These are phyloP conservation scores for Bullera alba DNA, from an alignment of 768 basidiomycete genomes.

Conservation along the genomic window DNA sequence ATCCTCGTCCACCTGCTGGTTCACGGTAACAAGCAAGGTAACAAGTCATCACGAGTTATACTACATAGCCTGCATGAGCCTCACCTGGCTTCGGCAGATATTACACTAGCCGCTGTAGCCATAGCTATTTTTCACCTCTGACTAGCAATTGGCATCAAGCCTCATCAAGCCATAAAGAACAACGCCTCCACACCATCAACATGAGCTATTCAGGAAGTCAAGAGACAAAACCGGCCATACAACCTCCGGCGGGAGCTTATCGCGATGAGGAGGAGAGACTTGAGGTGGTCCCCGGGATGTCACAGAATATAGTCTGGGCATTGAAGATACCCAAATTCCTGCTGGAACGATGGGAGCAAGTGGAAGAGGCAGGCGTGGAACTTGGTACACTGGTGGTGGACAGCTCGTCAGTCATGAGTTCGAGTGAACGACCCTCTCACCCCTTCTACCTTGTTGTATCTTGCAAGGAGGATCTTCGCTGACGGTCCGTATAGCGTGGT, in stretches of 20 bases:
- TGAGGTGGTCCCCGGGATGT: conserved; percentile 1
- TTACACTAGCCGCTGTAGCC: no score
- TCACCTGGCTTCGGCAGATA: no score
- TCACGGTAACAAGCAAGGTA: no score
- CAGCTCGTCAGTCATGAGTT: conserved; percentile 36
- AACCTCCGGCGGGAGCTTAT: no score
- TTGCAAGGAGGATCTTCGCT: neutral
- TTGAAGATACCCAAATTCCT: conserved; percentile 70
- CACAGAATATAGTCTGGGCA: conserved; percentile 27
- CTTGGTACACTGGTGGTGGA: conserved; percentile 83
- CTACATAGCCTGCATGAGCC: no score
- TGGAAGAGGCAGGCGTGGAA: conserved; percentile 66
- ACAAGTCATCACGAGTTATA: no score
- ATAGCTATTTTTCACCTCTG: no score
- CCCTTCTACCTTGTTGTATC: neutral
- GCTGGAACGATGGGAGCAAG: conserved; percentile 74
- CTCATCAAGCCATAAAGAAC: neutral
- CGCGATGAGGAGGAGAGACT: neutral
- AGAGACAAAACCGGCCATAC: conserved; percentile 18
- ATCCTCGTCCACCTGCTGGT: no score
- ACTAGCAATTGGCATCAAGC: no score
- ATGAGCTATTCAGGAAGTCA: no score
- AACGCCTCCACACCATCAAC: no score
- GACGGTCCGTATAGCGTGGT: conserved; percentile 7
- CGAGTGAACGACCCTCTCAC: conserved; percentile 3